Percentiles rank a stretch among this genome's conserved stretches.
These are phyloP conservation scores for Magnusiomyces suaveolens DNA, from an alignment of 1,139 yeast species.

Conservation along the genomic window DNA sequence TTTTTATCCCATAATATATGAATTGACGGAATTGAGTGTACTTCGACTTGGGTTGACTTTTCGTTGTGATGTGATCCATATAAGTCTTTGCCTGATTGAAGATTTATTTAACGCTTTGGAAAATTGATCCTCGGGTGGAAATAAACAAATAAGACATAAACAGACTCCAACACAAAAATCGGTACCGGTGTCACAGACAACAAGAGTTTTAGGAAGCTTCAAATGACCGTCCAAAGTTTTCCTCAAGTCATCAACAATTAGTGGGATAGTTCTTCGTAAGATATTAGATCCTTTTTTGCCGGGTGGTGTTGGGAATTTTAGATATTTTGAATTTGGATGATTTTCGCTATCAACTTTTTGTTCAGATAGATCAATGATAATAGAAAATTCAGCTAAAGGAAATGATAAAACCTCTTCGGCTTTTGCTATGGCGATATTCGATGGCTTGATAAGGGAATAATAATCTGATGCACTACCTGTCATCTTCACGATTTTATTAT, in stretches of 20 bases:
- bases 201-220: conserved; percentile 25
- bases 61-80: conserved; percentile 38
- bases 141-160: conserved; percentile 41
- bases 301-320: conserved; percentile 28
- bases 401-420: conserved; percentile 2
- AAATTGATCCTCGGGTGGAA: conserved; percentile 30
- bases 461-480: background rate
- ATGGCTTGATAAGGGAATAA: conserved; percentile 15
- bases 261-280: conserved; percentile 39
- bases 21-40: conserved; percentile 44
- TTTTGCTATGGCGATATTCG: conserved; percentile 18
- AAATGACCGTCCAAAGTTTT: background rate
- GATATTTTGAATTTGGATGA: background rate
- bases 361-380: conserved; percentile 17
- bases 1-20: conserved; percentile 22
- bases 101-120: conserved; percentile 24
- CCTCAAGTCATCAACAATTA: conserved; percentile 28
- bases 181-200: conserved; percentile 55
- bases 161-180: conserved; percentile 59
- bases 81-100: conserved; percentile 48
- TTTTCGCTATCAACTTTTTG: background rate
- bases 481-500: too few relatives aligned
- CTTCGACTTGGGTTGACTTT: conserved; percentile 68
- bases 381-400: background rate
- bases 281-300: conserved; percentile 58